Percentiles rank a stretch among this genome's conserved stretches.
phyloP scores from a whole-genome alignment of 768 basidiomycete species.

The Macrocybe gigantea region DNA sequence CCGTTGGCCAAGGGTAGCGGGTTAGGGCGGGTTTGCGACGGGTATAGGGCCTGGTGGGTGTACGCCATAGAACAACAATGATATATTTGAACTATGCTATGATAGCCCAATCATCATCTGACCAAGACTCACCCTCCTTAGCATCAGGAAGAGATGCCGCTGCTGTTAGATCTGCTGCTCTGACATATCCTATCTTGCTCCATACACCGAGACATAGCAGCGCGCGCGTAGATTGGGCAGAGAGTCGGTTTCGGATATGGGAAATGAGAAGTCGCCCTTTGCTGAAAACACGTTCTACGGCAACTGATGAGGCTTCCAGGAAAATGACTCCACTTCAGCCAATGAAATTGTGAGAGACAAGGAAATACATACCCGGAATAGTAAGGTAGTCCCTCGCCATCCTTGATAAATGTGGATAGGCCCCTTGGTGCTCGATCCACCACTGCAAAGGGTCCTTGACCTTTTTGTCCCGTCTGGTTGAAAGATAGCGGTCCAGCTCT shows the following conservation, averaged over 20 bases:
- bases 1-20: background rate
- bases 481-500: conserved; percentile 25
- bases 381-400: conserved; percentile 26
- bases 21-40: background rate
- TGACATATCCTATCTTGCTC: conserved; percentile 19
- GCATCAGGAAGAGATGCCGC: background rate
- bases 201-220: conserved; percentile 28
- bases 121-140: too few relatives aligned
- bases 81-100: background rate
- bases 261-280: conserved; percentile 17
- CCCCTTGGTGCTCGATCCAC: conserved; percentile 18
- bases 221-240: conserved; percentile 15
- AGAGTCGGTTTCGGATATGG: conserved; percentile 18
- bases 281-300: conserved; percentile 22
- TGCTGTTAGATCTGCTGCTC: background rate
- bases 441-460: conserved; percentile 18
- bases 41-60: background rate
- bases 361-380: conserved; percentile 15
- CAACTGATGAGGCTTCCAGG: conserved; percentile 24
- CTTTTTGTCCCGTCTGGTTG: conserved; percentile 15
- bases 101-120: too few relatives aligned
- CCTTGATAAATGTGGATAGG: conserved; percentile 20
- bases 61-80: background rate
- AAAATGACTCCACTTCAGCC: too few relatives aligned
- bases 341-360: too few relatives aligned